Evolutionary conservation across 2,329 filamentous ascomycete species (phyloP).

Genomic region (Beauveria caledonica): DNA sequence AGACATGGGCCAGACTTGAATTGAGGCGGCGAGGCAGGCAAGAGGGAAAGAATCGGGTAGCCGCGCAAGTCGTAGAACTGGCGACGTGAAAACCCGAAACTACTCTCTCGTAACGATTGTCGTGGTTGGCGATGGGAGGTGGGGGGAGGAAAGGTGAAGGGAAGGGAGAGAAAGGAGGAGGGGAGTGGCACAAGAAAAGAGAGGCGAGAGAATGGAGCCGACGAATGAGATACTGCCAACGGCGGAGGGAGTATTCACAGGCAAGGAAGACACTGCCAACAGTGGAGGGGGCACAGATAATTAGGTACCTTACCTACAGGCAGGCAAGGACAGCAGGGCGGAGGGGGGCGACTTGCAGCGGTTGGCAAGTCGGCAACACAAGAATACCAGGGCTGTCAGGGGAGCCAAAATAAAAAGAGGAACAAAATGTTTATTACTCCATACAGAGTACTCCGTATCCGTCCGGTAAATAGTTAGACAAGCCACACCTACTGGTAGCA

Average conservation of each 20-base stretch:
- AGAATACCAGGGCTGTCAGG: no score
- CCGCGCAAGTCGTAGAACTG: background rate
- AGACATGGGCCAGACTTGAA: conserved; percentile 5
- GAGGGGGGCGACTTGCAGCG: background rate
- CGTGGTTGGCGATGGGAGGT: conserved; percentile 6
- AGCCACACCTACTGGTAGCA: no score
- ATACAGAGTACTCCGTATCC: no score
- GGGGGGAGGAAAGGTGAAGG: background rate
- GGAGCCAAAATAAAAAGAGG: no score
- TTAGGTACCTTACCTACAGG: no score
- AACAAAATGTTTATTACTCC: no score
- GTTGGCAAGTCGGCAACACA: background rate
- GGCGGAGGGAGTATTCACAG: no score
- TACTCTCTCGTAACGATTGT: conserved; percentile 3
- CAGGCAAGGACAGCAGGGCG: background rate
- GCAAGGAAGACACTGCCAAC: background rate
- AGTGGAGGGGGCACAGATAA: background rate
- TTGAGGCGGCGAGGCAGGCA: background rate
- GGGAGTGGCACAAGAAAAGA: background rate
- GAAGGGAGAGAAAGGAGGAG: background rate
- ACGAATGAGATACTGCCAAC: background rate
- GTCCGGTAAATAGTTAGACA: no score
- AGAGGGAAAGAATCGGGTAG: background rate
- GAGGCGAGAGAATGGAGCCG: conserved; percentile 8
- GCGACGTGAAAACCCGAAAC: background rate